A percentile compares a stretch with the other conserved stretches of the same genome.
phyloP scores from a whole-genome alignment of 2,329 filamentous ascomycete species.

The Colletotrichum endophyticum region DNA sequence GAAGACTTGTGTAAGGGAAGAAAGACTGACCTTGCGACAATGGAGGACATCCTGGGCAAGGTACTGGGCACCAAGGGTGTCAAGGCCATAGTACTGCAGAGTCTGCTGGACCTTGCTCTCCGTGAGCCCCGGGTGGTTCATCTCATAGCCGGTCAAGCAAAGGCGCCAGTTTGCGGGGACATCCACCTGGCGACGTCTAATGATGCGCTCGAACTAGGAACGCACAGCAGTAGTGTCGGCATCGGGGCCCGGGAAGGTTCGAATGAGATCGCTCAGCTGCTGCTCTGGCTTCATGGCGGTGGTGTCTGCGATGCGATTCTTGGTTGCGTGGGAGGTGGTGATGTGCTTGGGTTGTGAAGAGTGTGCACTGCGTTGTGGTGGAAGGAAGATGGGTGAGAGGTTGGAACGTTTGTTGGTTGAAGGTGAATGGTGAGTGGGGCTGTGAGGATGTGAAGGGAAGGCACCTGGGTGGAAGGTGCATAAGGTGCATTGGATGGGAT shows the following conservation, averaged over 20 bases:
- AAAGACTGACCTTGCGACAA: neutral
- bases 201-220: neutral
- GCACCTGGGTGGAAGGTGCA: neutral
- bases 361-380: neutral
- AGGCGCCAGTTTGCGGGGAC: neutral
- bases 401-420: neutral
- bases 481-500: neutral
- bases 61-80: neutral
- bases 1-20: neutral
- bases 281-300: neutral
- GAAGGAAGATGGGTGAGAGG: neutral
- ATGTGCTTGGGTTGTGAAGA: neutral
- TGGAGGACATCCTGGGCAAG: neutral
- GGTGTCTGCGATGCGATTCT: neutral
- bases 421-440: neutral
- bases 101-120: neutral
- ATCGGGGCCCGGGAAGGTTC: neutral
- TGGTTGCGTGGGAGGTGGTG: neutral
- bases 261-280: neutral
- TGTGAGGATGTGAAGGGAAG: neutral
- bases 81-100: neutral
- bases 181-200: neutral
- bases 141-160: neutral
- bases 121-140: neutral
- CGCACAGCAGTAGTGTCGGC: neutral